These are phyloP conservation scores for Mycena alexandri DNA, from an alignment of 768 basidiomycete species.

Conservation along the genomic window DNA sequence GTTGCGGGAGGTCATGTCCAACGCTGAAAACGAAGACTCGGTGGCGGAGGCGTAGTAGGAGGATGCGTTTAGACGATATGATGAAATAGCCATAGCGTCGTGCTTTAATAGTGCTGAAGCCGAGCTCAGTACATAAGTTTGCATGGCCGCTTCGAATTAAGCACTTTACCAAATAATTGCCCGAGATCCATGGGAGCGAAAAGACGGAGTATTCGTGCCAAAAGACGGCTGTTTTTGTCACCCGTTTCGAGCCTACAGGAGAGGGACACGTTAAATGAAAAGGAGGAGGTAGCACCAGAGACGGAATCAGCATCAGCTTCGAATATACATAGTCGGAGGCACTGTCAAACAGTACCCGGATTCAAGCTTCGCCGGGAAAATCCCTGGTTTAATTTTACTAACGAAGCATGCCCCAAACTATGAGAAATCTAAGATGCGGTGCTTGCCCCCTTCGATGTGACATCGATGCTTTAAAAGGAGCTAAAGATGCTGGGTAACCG, in stretches of 20 bases:
- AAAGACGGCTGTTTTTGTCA: slow-evolving; percentile 38
- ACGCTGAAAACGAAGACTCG: slow-evolving; percentile 9
- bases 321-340: slow-evolving; percentile 25
- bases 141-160: slow-evolving; percentile 29
- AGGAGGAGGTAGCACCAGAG: slow-evolving; percentile 30
- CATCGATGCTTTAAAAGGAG: slow-evolving; percentile 13
- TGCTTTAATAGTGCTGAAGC: slow-evolving; percentile 32
- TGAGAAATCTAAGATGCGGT: slow-evolving; percentile 33
- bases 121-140: slow-evolving; percentile 34
- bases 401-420: slow-evolving; percentile 24
- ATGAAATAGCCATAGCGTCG: slow-evolving; percentile 14
- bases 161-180: slow-evolving; percentile 39
- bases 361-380: slow-evolving; percentile 31
- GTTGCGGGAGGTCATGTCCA: slow-evolving; percentile 13
- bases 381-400: slow-evolving; percentile 25
- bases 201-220: slow-evolving; percentile 28
- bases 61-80: slow-evolving; percentile 28
- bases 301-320: slow-evolving; percentile 27
- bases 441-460: slow-evolving; percentile 23
- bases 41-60: slow-evolving; percentile 35
- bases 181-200: slow-evolving; percentile 34
- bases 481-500: slow-evolving; percentile 11
- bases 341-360: slow-evolving; percentile 20
- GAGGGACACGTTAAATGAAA: slow-evolving; percentile 39
- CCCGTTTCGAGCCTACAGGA: slow-evolving; percentile 35